Evolutionary conservation across 371 early-diverging fungal species (phyloP), one percentile per base, ranked within the genome.

Genomic region (Apophysomyces ossiformis): DNA sequence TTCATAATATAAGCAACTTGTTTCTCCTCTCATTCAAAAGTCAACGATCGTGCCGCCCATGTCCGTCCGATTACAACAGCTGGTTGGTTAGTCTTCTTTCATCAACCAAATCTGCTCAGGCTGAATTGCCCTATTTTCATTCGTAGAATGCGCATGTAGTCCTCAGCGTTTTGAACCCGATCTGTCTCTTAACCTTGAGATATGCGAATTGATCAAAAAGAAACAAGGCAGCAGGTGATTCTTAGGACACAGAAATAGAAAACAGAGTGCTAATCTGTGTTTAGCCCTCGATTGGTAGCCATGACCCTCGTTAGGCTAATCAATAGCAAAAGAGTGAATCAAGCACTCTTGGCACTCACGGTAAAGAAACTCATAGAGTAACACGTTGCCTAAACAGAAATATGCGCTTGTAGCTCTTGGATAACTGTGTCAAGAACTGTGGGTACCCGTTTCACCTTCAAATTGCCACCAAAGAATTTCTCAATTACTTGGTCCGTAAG

Each of bases 361-460:
- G 92, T 91, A 83, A 69, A 71, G 37, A 43, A 12, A 44, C 13
- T 7, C 35, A n/a, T 50, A 15, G 9, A 46, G 15, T 16, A n/a
- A 18, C 4, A 32, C n/a, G 11, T 38, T 21, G 11, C 32, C 12
- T 15, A 36, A 35, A 58, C 35, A 37, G 18, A 58, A 36, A 18
- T 5, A 0, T 21, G 0, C 3, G 32, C 32, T 16, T 21, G n/a
- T 15, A 92, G 93, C 85, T 97, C 5, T 84, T 98, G 37, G 99
- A 98, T 75, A 89, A 91, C 69, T 93, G 95, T 69, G 94, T 96
- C 61, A 97, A 97, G 80, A 97, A 97, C 75, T 97, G 98, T 76
- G 98, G 98, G 0, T 94, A 96, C 73, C 90, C 99, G 1, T 96
- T 98, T 70, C 98, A 98, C 67, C 83, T 95, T 64, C 95, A 96